Conservation (phyloP, 805 yeast genomes). For the Candida tammaniensis region DNA sequence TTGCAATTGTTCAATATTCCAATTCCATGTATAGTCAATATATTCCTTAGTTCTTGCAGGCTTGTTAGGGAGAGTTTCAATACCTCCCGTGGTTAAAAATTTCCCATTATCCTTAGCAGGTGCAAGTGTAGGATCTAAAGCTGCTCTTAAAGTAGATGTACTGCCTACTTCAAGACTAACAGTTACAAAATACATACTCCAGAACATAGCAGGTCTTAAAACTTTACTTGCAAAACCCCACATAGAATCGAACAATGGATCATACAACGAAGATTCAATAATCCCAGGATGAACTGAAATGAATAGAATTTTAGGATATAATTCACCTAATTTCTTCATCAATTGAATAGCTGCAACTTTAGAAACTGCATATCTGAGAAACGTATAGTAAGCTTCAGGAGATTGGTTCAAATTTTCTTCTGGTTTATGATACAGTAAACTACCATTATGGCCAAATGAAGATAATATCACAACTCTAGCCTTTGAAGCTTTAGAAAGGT, state of each 20-base stretch:
- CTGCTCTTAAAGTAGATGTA: conserved; percentile 31
- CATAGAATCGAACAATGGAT: conserved; percentile 11
- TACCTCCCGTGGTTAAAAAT: conserved; percentile 33
- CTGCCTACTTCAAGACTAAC: conserved; percentile 34
- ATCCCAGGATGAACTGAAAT: conserved; percentile 42
- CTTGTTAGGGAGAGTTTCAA: conserved; percentile 18
- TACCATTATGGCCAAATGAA: conserved; percentile 31
- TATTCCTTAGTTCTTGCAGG: conserved; percentile 22
- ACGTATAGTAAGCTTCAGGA: conserved; percentile 26
- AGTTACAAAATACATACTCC: conserved; percentile 18
- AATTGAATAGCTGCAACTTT: conserved; percentile 33
- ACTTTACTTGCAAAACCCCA: neutral
- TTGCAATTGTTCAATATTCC: conserved; percentile 14
- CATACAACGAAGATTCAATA: conserved; percentile 31
- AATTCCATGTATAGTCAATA: conserved; percentile 27
- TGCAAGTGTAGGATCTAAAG: conserved; percentile 26
- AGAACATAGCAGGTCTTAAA: neutral
- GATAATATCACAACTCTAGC: conserved; percentile 33
- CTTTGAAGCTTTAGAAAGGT: conserved; percentile 17
- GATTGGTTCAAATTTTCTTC: conserved; percentile 17
- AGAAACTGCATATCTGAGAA: conserved; percentile 36
- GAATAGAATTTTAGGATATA: conserved; percentile 28
- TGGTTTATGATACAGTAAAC: conserved; percentile 24
- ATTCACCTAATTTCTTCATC: conserved; percentile 23
- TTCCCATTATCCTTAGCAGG: conserved; percentile 24